Evolutionary conservation across 73 alveolate genomes (phyloP).

Genomic region (Paramecium tetraurelia): DNA sequence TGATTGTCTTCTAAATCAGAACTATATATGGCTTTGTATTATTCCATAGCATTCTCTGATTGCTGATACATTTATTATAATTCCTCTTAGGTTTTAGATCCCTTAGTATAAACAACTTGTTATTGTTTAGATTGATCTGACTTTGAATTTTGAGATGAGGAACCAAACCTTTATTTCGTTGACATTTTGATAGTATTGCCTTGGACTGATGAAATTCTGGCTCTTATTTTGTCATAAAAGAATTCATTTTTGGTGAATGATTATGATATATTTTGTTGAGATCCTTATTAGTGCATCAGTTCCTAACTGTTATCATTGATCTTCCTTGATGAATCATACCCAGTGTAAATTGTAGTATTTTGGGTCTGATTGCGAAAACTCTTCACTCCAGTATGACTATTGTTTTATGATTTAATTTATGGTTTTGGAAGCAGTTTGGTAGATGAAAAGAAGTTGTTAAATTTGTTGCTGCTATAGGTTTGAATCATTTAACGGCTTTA

Average conservation of each 20-base stretch:
- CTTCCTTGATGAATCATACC: background rate
- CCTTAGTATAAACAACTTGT: background rate
- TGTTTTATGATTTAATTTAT: background rate
- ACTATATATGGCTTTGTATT: background rate
- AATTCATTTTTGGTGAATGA: background rate
- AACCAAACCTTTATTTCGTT: background rate
- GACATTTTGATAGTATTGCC: background rate
- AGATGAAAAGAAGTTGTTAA: constrained; percentile 12
- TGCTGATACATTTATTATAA: background rate
- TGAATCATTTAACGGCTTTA: background rate
- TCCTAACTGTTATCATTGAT: background rate
- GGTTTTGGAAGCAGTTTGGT: background rate
- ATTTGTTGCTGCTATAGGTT: background rate
- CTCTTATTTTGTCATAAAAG: background rate
- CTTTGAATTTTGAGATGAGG: background rate
- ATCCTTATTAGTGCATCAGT: background rate
- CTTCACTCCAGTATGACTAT: background rate
- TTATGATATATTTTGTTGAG: background rate
- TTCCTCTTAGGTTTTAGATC: background rate
- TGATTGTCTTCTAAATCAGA: background rate
- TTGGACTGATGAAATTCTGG: background rate
- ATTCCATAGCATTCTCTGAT: background rate
- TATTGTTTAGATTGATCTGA: background rate
- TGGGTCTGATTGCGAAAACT: background rate
- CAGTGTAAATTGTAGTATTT: background rate